Evolutionary conservation across 2,329 filamentous ascomycete genomes (phyloP), one percentile per base, ranked within the genome.

Genomic region (Microcyclospora pomicola): DNA sequence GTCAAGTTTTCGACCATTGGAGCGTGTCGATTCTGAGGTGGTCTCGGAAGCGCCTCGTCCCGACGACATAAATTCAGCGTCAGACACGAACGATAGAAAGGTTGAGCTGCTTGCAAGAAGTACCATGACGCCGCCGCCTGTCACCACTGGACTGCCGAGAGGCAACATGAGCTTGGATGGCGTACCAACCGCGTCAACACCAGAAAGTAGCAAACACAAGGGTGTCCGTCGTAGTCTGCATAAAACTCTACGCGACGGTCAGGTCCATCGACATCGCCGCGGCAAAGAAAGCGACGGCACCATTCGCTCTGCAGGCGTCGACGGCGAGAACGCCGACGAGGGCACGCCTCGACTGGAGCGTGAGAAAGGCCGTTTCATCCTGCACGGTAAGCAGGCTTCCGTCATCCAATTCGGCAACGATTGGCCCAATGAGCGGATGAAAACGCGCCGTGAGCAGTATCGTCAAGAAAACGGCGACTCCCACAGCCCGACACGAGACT

Each of bases 321-420:
- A 35, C n/a, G 24, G 12, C n/a, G 34, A 37, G 15, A 36, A 15
- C 7, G 39, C 35, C 9, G 11, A 27, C 5, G 43, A 62, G 65
- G 81, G 55, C 29, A 81, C 84, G 48, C 53, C 55, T 15, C 77
- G 81, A 9, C 68, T 98, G 10, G 69, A 81, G 6, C 77, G 91
- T 34, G 80, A 81, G 10, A 76, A 82, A 10, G 85, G 85, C 5
- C 93, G 84, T 51, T 98, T 98, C 59, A 93, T 91, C 3, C 79
- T 98, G 3, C 91, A 98, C 54, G 88, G 91, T 43, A 98, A 96
- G 66, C 96, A 98, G 61, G 91, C 91, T 2, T 94, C 86, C 1
- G 83, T 98, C 39, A 84, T 98, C 49, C 92, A 84, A n/a, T 92
- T 98, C 56, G 86, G 87, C 7, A 77, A 79, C n/a, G 88, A 94